These are phyloP conservation scores for Sicyos edulis DNA, from an alignment of 306 rosid species.

Conservation along the genomic window DNA sequence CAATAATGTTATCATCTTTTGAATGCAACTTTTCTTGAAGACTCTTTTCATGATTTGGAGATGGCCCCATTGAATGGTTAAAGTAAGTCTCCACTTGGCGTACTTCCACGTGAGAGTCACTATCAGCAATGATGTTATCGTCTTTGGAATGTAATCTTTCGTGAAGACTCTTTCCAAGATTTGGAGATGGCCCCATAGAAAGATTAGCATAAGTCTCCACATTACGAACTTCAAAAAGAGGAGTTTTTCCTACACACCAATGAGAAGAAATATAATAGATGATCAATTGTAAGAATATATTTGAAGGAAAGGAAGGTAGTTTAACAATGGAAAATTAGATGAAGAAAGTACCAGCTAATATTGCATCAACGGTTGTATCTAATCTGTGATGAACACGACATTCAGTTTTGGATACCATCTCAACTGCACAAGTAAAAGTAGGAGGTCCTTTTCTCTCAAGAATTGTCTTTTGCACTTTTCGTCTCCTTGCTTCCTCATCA, in stretches of 20 bases:
- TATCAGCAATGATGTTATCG: constrained; percentile 16
- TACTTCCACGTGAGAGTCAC: constrained; percentile 31
- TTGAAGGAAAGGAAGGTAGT: neutral
- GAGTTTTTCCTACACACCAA: constrained; percentile 56
- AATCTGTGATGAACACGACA: constrained; percentile 87
- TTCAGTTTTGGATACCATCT: constrained; percentile 90
- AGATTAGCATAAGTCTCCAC: constrained; percentile 46
- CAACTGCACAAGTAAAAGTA: constrained; percentile 94
- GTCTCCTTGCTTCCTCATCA: constrained; percentile 91
- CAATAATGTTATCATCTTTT: constrained; percentile 25
- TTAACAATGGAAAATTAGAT: neutral
- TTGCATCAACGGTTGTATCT: constrained; percentile 94
- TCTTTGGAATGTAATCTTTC: constrained; percentile 35
- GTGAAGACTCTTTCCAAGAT: constrained; percentile 29
- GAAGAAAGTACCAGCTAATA: constrained; percentile 67
- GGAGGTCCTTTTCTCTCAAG: constrained; percentile 95
- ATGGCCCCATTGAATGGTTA: constrained; percentile 36
- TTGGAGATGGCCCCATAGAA: constrained; percentile 40
- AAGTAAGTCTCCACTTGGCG: constrained; percentile 55
- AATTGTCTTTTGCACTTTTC: constrained; percentile 98
- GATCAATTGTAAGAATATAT: constrained; percentile 3
- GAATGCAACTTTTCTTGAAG: constrained; percentile 29
- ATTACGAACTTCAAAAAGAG: constrained; percentile 73
- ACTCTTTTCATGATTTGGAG: constrained; percentile 39
- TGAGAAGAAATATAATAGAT: constrained; percentile 3